phyloP scores from a whole-genome alignment of 805 yeast species.

The Ogataea salicorniae region DNA sequence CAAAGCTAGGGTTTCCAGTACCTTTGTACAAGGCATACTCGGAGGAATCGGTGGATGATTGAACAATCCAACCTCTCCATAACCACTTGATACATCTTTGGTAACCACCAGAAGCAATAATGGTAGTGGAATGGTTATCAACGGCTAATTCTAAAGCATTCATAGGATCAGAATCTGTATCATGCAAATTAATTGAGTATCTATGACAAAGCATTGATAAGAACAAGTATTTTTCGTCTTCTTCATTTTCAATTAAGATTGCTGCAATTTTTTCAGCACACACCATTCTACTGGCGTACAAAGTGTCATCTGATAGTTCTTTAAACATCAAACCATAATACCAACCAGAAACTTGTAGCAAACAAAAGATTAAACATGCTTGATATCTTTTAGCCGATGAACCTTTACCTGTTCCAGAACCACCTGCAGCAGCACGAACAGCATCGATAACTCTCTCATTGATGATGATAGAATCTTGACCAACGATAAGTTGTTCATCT shows the following conservation, averaged over 20 bases:
- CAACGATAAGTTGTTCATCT: constrained; percentile 42
- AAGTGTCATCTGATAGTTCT: constrained; percentile 64
- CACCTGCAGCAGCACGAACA: constrained; percentile 75
- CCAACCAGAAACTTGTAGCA: constrained; percentile 78
- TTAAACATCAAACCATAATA: constrained; percentile 52
- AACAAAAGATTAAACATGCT: constrained; percentile 62
- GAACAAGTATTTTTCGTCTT: constrained; percentile 57
- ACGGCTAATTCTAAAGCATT: constrained; percentile 82
- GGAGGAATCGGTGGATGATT: constrained; percentile 62
- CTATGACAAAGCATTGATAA: constrained; percentile 74
- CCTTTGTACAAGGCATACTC: constrained; percentile 63
- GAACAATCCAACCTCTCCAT: constrained; percentile 92
- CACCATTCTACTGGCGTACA: constrained; percentile 53
- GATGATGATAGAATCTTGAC: constrained; percentile 55
- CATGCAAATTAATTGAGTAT: constrained; percentile 60
- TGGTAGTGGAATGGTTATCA: constrained; percentile 73
- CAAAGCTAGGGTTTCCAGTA: constrained; percentile 47
- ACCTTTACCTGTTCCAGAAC: constrained; percentile 57
- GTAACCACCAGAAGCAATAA: constrained; percentile 76
- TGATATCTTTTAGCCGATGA: constrained; percentile 58
- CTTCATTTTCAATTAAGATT: constrained; percentile 57
- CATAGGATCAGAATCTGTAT: constrained; percentile 56
- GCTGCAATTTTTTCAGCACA: constrained; percentile 77
- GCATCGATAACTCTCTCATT: constrained; percentile 54
- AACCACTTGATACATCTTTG: constrained; percentile 85